phyloP scores from a whole-genome alignment of 805 yeast genomes.

The Yarrowia sp. region DNA sequence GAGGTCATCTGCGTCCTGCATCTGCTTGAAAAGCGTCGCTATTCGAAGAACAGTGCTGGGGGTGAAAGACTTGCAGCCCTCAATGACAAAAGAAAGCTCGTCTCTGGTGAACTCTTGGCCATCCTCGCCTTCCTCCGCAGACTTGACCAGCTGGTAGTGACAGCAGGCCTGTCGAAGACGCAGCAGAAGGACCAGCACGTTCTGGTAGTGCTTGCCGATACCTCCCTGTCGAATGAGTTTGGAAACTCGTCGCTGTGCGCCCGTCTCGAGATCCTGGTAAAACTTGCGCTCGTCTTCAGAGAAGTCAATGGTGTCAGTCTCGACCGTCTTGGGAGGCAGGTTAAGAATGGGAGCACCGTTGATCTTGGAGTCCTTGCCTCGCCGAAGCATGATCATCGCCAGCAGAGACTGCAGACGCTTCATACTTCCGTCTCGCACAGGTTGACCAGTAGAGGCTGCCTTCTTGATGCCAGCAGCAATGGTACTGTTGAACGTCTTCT shows the following conservation, averaged over 20 bases:
- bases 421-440: neutral
- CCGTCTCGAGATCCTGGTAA: slow-evolving; percentile 45
- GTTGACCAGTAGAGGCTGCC: slow-evolving; percentile 19
- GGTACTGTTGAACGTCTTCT: neutral
- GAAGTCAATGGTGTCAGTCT: slow-evolving; percentile 34
- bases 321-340: slow-evolving; percentile 34
- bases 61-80: neutral
- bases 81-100: neutral
- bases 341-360: slow-evolving; percentile 28
- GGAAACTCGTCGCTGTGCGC: slow-evolving; percentile 34
- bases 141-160: slow-evolving; percentile 31
- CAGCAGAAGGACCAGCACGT: slow-evolving; percentile 38
- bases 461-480: slow-evolving; percentile 5
- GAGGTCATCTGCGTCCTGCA: slow-evolving; percentile 23
- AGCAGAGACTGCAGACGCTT: slow-evolving; percentile 1
- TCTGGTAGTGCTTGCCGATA: slow-evolving; percentile 32
- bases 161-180: slow-evolving; percentile 44
- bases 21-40: slow-evolving; percentile 11
- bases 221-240: slow-evolving; percentile 35
- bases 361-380: slow-evolving; percentile 44
- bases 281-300: slow-evolving; percentile 35
- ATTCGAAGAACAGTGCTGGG: slow-evolving; percentile 21
- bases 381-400: slow-evolving; percentile 44
- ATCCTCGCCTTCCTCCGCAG: neutral
- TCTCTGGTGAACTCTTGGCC: neutral